A percentile compares a stretch with the other conserved stretches of the same genome.
Conservation (phyloP, 2,329 filamentous ascomycete species). For the Chaetomium sp. region DNA sequence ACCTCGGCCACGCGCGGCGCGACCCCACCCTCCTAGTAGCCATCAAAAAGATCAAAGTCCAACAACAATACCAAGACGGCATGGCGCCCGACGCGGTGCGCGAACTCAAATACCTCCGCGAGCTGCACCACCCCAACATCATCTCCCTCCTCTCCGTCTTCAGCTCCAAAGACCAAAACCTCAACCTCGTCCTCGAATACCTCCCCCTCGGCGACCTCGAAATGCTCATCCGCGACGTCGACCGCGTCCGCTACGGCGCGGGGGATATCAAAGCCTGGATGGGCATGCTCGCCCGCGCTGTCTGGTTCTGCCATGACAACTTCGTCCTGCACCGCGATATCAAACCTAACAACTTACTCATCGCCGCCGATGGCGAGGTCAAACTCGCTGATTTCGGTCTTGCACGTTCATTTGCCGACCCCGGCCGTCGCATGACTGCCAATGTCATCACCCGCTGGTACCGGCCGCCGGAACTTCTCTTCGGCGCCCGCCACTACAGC, state of each 20-base stretch:
- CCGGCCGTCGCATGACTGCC: conserved; percentile 80
- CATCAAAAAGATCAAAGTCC: conserved; percentile 88
- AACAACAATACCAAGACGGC: conserved; percentile 81
- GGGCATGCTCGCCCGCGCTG: conserved; percentile 86
- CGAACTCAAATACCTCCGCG: conserved; percentile 91
- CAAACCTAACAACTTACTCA: conserved; percentile 96
- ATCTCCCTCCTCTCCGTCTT: conserved; percentile 90
- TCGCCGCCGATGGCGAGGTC: conserved; percentile 85
- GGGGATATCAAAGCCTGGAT: conserved; percentile 98
- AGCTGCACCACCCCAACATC: conserved; percentile 91
- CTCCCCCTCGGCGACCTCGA: conserved; percentile 91
- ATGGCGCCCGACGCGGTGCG: conserved; percentile 92
- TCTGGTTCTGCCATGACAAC: conserved; percentile 97
- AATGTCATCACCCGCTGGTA: conserved; percentile 98
- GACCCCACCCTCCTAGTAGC: conserved; percentile 73
- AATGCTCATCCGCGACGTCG: conserved; percentile 82
- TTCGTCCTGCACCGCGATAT: conserved; percentile 94
- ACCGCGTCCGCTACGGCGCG: conserved; percentile 70
- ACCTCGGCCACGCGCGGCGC: conserved; percentile 70
- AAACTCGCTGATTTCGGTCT: conserved; percentile 98
- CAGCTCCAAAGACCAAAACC: conserved; percentile 91
- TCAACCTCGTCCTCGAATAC: conserved; percentile 92
- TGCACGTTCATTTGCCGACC: conserved; percentile 82
- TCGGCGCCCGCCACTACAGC: conserved; percentile 81
- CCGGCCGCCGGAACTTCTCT: conserved; percentile 86